These are phyloP conservation scores for Ogataea wickerhamii DNA, from an alignment of 805 yeast genomes.

Conservation along the genomic window DNA sequence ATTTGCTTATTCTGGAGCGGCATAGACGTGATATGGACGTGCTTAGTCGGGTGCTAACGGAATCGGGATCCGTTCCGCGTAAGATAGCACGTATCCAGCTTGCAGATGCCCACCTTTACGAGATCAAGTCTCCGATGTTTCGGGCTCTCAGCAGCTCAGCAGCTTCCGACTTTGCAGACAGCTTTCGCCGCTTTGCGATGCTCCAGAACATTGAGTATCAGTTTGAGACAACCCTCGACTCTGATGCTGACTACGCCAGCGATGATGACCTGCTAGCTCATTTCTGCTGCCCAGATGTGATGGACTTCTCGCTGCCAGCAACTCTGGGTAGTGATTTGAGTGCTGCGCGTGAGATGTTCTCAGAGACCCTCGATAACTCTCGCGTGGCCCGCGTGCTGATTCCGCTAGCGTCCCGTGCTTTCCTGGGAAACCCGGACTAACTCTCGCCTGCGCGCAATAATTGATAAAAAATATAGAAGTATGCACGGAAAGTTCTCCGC, in stretches of 20 bases:
- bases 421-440: too few species aligned
- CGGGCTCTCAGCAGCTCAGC: conserved; percentile 19
- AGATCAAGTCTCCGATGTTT: conserved; percentile 33
- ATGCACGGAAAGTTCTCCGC: too few species aligned
- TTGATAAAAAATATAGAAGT: too few species aligned
- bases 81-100: conserved; percentile 24
- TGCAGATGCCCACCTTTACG: conserved; percentile 29
- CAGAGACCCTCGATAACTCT: conserved; percentile 23
- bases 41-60: conserved; percentile 22
- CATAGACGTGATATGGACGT: conserved; percentile 32
- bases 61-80: conserved; percentile 9
- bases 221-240: conserved; percentile 29
- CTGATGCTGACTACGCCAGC: conserved; percentile 22
- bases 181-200: conserved; percentile 32
- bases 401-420: conserved; percentile 35
- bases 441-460: too few species aligned
- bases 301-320: conserved; percentile 17
- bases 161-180: conserved; percentile 18
- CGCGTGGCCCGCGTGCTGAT: conserved; percentile 30
- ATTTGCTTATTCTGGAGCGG: conserved; percentile 33
- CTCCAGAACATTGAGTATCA: conserved; percentile 36
- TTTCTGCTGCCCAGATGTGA: conserved; percentile 28
- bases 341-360: conserved; percentile 10
- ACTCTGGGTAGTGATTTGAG: conserved; percentile 6
- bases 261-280: conserved; percentile 29